These are phyloP conservation scores for Wickerhamomyces ciferrii DNA, from an alignment of 805 yeast genomes.

Conservation along the genomic window DNA sequence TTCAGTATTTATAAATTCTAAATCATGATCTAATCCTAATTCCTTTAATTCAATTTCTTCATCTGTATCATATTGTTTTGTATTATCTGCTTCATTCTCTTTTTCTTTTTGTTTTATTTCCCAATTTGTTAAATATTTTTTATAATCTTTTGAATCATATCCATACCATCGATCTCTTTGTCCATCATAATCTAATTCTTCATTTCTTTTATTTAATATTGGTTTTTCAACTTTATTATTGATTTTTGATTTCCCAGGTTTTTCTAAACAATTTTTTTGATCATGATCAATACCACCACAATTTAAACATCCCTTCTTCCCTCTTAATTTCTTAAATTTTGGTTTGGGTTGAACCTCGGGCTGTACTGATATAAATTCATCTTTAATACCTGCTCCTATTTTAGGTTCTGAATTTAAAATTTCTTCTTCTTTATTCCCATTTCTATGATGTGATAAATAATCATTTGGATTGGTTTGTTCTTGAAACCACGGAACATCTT, in stretches of 20 bases:
- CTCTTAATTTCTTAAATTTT: conserved; percentile 5
- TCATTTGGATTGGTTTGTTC: conserved; percentile 26
- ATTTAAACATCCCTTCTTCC: conserved; percentile 43
- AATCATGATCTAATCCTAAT: conserved; percentile 27
- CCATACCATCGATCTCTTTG: conserved; percentile 50
- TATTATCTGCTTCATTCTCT: conserved; percentile 8
- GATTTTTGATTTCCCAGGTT: conserved; percentile 37
- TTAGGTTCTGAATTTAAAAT: conserved; percentile 38
- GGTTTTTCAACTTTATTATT: conserved; percentile 12
- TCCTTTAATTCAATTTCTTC: conserved; percentile 38
- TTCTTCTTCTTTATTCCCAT: conserved; percentile 20
- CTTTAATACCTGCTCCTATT: conserved; percentile 52
- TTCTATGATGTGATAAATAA: conserved; percentile 54
- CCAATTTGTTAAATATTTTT: conserved; percentile 42
- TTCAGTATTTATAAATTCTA: conserved; percentile 10
- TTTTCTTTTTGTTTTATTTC: conserved; percentile 23
- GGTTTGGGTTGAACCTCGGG: neutral
- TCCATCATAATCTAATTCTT: conserved; percentile 22
- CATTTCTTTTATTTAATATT: conserved; percentile 10
- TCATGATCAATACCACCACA: conserved; percentile 55
- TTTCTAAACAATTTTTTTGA: conserved; percentile 51
- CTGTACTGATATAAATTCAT: conserved; percentile 28
- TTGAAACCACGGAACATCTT: conserved; percentile 36
- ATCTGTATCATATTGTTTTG: conserved; percentile 29
- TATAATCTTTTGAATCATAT: conserved; percentile 60